Conservation (phyloP, 2,329 filamentous ascomycete species). For the Pseudogymnoascus pannorum region DNA sequence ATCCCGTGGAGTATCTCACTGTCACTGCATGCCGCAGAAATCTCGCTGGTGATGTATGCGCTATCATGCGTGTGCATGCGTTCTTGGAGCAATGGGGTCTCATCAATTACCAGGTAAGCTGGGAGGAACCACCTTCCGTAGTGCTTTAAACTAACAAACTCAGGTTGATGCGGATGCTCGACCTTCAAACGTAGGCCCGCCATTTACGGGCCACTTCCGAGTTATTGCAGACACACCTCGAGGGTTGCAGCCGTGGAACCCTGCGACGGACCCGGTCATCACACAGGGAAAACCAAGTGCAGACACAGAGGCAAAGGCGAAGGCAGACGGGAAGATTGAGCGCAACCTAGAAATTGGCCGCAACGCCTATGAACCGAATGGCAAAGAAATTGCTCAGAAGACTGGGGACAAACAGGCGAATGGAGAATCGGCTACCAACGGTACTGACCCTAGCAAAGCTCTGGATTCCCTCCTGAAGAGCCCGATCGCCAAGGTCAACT, state of each 20-base stretch:
- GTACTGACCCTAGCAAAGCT: slow-evolving; percentile 40
- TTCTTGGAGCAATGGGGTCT: slow-evolving; percentile 98
- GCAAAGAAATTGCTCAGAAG: slow-evolving; percentile 68
- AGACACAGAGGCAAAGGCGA: slow-evolving; percentile 47
- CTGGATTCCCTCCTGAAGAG: slow-evolving; percentile 57
- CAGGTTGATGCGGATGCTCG: slow-evolving; percentile 94
- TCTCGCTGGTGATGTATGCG: slow-evolving; percentile 92
- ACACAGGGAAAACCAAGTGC: slow-evolving; percentile 51
- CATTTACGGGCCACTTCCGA: slow-evolving; percentile 95
- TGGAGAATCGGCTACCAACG: slow-evolving; percentile 60
- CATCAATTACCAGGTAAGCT: slow-evolving; percentile 90
- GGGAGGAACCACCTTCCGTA: neutral
- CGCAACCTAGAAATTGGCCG: slow-evolving; percentile 88
- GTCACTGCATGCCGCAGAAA: slow-evolving; percentile 95
- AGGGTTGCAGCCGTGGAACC: slow-evolving; percentile 91
- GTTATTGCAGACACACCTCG: slow-evolving; percentile 93
- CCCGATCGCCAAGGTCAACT: slow-evolving; percentile 65
- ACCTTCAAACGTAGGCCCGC: slow-evolving; percentile 89
- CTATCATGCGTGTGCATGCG: slow-evolving; percentile 96
- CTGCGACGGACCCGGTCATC: slow-evolving; percentile 66
- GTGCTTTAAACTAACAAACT: slow-evolving; percentile 25
- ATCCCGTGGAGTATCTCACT: slow-evolving; percentile 91
- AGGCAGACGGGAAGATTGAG: slow-evolving; percentile 62
- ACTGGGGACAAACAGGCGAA: slow-evolving; percentile 62
- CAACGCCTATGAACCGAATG: slow-evolving; percentile 90